Evolutionary conservation across 148 eudicot genomes (phyloP).

Genomic region (Rhododendron molle): DNA sequence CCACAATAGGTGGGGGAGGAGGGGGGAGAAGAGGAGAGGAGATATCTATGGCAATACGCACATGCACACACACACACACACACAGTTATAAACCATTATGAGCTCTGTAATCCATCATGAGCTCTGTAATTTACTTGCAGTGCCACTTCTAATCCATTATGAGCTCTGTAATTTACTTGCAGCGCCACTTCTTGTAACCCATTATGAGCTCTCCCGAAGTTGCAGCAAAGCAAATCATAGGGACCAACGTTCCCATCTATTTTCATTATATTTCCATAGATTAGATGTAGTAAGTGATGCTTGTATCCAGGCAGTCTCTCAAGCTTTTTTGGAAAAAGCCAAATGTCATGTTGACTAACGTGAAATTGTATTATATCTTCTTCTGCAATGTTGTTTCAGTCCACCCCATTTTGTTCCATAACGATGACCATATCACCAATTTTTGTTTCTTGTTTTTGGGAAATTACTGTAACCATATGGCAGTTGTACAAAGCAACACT

Average conservation of each 20-base stretch:
- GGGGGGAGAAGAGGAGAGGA: neutral
- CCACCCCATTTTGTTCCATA: neutral
- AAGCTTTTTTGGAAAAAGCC: neutral
- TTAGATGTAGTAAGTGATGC: neutral
- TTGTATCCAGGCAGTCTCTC: neutral
- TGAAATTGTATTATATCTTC: neutral
- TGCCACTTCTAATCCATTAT: no score
- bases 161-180: no score
- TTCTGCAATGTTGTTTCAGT: neutral
- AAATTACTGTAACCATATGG: no score
- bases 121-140: no score
- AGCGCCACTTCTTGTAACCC: neutral
- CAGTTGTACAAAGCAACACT: neutral
- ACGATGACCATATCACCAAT: neutral
- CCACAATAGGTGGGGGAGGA: neutral
- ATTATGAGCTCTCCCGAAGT: neutral
- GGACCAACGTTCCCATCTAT: neutral
- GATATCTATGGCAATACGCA: no score
- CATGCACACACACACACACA: no score
- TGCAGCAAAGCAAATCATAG: neutral
- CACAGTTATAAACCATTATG: no score
- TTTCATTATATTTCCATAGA: neutral
- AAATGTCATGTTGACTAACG: neutral
- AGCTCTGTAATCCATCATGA: no score
- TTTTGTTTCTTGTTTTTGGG: neutral